Evolutionary conservation across 768 basidiomycete genomes (phyloP).

Genomic region (Paxillus rubicundulus): DNA sequence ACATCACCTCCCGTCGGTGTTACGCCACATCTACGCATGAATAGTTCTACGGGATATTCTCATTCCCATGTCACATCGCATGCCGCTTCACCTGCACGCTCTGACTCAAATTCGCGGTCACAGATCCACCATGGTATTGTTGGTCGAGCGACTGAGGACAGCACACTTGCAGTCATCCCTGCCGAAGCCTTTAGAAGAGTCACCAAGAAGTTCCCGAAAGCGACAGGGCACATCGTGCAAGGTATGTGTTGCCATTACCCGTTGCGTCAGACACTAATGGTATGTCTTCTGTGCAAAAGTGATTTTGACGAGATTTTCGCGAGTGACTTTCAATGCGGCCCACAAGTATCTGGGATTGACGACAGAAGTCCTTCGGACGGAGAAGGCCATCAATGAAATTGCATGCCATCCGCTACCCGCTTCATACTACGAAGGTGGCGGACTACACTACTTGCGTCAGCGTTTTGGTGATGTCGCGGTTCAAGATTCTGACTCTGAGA

Average conservation of each 20-base stretch:
- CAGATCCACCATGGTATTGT: slow-evolving; percentile 68
- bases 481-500: slow-evolving; percentile 45
- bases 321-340: slow-evolving; percentile 96
- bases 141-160: slow-evolving; percentile 91
- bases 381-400: slow-evolving; percentile 95
- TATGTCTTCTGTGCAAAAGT: slow-evolving; percentile 43
- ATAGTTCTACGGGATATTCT: slow-evolving; percentile 2
- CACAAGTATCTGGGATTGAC: slow-evolving; percentile 96
- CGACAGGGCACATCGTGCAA: slow-evolving; percentile 94
- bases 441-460: slow-evolving; percentile 84
- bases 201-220: slow-evolving; percentile 96
- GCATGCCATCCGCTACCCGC: slow-evolving; percentile 92
- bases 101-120: slow-evolving; percentile 22
- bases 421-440: slow-evolving; percentile 90
- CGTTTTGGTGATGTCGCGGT: slow-evolving; percentile 71
- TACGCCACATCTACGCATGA: slow-evolving; percentile 8
- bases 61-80: slow-evolving; percentile 13
- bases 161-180: slow-evolving; percentile 97
- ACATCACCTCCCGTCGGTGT: slow-evolving; percentile 20
- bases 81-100: slow-evolving; percentile 21
- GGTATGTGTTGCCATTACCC: slow-evolving; percentile 41
- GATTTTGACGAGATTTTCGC: slow-evolving; percentile 91
- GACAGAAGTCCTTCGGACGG: slow-evolving; percentile 90
- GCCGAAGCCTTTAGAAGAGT: slow-evolving; percentile 93
- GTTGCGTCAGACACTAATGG: slow-evolving; percentile 11